Conservation (phyloP, 2,329 filamentous ascomycete species). For the Fusarium concolor region DNA sequence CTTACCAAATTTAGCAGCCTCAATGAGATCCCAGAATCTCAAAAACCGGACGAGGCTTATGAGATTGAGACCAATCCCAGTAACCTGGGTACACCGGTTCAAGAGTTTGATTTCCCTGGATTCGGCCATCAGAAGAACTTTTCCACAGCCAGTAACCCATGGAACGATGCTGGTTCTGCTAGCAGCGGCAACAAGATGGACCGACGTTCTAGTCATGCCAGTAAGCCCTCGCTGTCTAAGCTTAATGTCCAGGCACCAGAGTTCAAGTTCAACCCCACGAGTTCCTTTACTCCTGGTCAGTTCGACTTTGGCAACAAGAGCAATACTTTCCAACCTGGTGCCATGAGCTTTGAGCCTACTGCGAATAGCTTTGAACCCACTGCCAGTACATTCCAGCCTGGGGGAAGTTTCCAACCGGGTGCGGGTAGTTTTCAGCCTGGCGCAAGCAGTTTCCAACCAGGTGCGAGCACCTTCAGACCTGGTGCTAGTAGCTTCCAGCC, state of each 20-base stretch:
- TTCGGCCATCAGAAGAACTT: conserved; percentile 66
- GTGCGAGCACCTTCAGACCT: conserved; percentile 56
- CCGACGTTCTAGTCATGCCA: conserved; percentile 66
- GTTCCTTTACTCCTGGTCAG: conserved; percentile 45
- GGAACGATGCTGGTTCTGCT: conserved; percentile 64
- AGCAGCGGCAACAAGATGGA: conserved; percentile 49
- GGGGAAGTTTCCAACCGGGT: conserved; percentile 18
- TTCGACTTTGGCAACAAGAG: conserved; percentile 49
- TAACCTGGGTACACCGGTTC: conserved; percentile 73
- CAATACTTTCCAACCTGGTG: conserved; percentile 58
- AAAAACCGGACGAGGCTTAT: conserved; percentile 65
- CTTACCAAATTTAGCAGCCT: conserved; percentile 51
- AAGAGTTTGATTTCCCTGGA: conserved; percentile 59
- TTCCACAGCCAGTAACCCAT: conserved; percentile 71
- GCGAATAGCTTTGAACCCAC: conserved; percentile 40
- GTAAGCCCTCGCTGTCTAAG: conserved; percentile 78
- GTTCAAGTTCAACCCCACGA: conserved; percentile 79
- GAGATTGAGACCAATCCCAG: conserved; percentile 81
- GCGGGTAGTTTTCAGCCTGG: conserved; percentile 14
- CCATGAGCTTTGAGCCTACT: conserved; percentile 43
- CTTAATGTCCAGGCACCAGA: conserved; percentile 91
- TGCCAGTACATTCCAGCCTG: conserved; percentile 58
- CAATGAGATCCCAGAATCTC: conserved; percentile 55
- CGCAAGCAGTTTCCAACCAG: conserved; percentile 12
- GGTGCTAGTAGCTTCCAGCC: conserved; percentile 46